phyloP scores from a whole-genome alignment of 768 basidiomycete genomes.

The Auriscalpium orientale region DNA sequence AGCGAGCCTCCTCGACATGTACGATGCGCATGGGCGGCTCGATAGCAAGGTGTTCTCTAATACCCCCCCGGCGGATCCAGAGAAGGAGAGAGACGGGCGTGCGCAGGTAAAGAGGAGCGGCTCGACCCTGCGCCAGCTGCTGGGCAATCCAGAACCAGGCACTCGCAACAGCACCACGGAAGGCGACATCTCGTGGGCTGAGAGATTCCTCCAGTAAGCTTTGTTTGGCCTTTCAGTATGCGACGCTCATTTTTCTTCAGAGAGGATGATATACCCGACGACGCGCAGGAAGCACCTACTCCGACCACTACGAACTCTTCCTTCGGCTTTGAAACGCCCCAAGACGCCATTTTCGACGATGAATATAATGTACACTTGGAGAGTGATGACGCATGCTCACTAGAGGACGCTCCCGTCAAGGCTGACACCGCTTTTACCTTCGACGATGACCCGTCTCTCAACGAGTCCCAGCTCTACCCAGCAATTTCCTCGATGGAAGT shows the following conservation, averaged over 20 bases:
- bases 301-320: slow-evolving; percentile 36
- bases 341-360: slow-evolving; percentile 32
- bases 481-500: slow-evolving; percentile 72
- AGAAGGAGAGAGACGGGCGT: slow-evolving; percentile 29
- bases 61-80: slow-evolving; percentile 28
- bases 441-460: slow-evolving; percentile 25
- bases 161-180: slow-evolving; percentile 36
- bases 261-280: slow-evolving; percentile 24
- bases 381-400: slow-evolving; percentile 34
- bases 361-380: slow-evolving; percentile 14
- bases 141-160: slow-evolving; percentile 42
- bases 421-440: slow-evolving; percentile 36
- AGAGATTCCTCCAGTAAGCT: slow-evolving; percentile 56
- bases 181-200: slow-evolving; percentile 82
- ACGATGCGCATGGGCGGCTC: slow-evolving; percentile 65
- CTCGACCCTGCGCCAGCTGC: slow-evolving; percentile 66
- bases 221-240: not conserved
- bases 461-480: slow-evolving; percentile 33
- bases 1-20: slow-evolving; percentile 62
- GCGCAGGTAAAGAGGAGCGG: slow-evolving; percentile 54
- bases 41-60: slow-evolving; percentile 60
- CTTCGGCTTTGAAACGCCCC: slow-evolving; percentile 44
- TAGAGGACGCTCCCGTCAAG: slow-evolving; percentile 23
- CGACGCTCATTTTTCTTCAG: slow-evolving; percentile 20
- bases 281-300: slow-evolving; percentile 30